phyloP scores from a whole-genome alignment of 1,284 basidiomycete species.

The Coriolopsis trogii region DNA sequence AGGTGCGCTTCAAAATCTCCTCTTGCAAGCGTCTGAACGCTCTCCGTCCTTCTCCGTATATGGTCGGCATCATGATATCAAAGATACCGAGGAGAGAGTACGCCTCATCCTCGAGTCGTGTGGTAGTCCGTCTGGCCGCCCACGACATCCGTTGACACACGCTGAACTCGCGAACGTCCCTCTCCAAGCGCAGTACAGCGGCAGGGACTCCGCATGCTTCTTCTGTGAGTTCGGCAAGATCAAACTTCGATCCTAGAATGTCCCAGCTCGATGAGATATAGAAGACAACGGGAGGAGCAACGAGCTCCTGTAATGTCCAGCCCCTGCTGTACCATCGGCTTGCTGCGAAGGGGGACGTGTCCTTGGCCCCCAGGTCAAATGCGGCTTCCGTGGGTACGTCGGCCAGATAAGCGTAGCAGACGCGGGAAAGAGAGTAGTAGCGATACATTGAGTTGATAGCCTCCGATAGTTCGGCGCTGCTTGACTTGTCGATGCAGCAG shows the following conservation, averaged over 20 bases:
- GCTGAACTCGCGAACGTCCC: not conserved
- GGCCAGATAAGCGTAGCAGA: constrained; percentile 16
- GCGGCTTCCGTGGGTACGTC: constrained; percentile 3
- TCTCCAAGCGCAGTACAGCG: not conserved
- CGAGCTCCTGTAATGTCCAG: constrained; percentile 17
- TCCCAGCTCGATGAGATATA: constrained; percentile 12
- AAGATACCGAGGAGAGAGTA: constrained; percentile 14
- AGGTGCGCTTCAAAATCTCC: constrained; percentile 9
- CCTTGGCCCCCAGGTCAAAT: not conserved
- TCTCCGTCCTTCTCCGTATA: constrained; percentile 11
- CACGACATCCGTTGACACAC: constrained; percentile 15
- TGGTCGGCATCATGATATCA: constrained; percentile 8
- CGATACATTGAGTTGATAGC: constrained; percentile 20
- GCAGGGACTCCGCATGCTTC: constrained; percentile 2
- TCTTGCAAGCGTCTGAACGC: constrained; percentile 12
- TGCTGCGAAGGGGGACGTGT: not conserved
- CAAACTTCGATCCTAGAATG: constrained; percentile 3
- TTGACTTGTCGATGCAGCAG: constrained; percentile 22
- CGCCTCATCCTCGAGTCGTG: constrained; percentile 11
- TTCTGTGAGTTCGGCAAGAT: constrained; percentile 3
- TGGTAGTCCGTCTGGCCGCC: constrained; percentile 8
- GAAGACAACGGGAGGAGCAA: constrained; percentile 11
- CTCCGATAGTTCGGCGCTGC: constrained; percentile 18
- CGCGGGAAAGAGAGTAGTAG: constrained; percentile 12
- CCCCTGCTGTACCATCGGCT: constrained; percentile 14